Percentiles rank a stretch among this genome's conserved stretches.
Conservation (phyloP, 495 filamentous ascomycete species). For the Podospora appendiculata region DNA sequence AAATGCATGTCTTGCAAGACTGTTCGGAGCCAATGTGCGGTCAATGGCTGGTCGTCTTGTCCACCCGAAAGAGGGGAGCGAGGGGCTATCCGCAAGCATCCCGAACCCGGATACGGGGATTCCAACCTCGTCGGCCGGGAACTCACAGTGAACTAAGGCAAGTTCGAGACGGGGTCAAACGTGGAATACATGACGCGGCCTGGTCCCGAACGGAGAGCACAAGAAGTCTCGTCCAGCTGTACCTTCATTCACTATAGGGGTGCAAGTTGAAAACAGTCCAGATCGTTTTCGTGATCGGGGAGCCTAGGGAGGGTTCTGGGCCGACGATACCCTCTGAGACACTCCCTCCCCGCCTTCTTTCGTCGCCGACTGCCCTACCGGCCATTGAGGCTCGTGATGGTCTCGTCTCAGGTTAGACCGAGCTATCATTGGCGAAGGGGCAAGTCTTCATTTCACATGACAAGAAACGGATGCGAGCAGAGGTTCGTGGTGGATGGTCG, state of each 20-base stretch:
- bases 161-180: too few species aligned
- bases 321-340: conserved; percentile 1
- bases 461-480: conserved; percentile 7
- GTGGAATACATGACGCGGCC: too few species aligned
- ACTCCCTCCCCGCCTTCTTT: background rate
- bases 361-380: background rate
- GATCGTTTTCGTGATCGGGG: background rate
- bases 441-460: conserved; percentile 10
- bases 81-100: too few species aligned
- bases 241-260: too few species aligned
- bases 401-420: background rate
- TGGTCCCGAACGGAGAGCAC: too few species aligned
- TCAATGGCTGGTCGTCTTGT: too few species aligned
- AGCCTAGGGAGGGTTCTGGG: background rate
- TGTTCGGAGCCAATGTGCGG: background rate
- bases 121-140: too few species aligned
- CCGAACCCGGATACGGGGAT: too few species aligned
- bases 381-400: background rate
- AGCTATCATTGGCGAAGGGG: background rate
- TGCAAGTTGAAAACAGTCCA: too few species aligned
- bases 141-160: too few species aligned
- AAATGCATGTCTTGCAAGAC: background rate
- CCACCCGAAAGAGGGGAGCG: too few species aligned
- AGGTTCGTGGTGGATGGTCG: conserved; percentile 4
- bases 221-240: too few species aligned